Evolutionary conservation across 1,284 basidiomycete species (phyloP), one percentile per base, ranked within the genome.

Genomic region (Exobasidium rhododendri): DNA sequence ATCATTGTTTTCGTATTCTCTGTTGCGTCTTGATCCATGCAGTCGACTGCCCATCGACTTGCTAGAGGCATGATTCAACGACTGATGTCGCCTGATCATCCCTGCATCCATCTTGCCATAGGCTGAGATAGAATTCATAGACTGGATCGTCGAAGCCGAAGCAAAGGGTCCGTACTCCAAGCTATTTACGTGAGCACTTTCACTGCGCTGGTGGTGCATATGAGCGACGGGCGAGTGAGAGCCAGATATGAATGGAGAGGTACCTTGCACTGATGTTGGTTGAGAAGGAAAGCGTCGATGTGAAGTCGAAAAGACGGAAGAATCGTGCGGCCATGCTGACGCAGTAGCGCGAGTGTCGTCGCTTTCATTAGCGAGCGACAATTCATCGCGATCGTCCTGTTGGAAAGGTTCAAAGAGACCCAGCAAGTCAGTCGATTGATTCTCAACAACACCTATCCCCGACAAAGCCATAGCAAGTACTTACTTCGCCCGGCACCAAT

Each of bases 51-150:
- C 68, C 11, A 64, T 56, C 10, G 58, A 26, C 14, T 66, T 65
- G 26, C 68, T 68, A 1, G 63, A 53, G 44, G 66, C 58, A 30
- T 71, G 67, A 43, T 73, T 73, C 64, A 73, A 68, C n/a, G 71
- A 73, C 55, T 73, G 71, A 45, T 70, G 71, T 26, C 71, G 63
- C 24, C 71, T 67, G 1, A 73, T 51, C 11, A 67, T 57, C 50
- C 58, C 43, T 20, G 50, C 13, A 40, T 24, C 35, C 7, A 40
- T 40, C 3, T 14, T 26, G 7, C 20, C 45, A 43, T 22, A 35
- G 3, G 2, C 56, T 61, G 60, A 46, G 13, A 22, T 53, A 17
- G 60, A n/a, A 7, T 7, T 10, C 7, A 40, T 7, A 7, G 35
- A 40, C 10, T 40, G 35, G 10, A 62, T 49, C 13, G 63, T 22